Evolutionary conservation across 306 rosid species (phyloP), one percentile per base, ranked within the genome.

Genomic region (Canavalia ensiformis): DNA sequence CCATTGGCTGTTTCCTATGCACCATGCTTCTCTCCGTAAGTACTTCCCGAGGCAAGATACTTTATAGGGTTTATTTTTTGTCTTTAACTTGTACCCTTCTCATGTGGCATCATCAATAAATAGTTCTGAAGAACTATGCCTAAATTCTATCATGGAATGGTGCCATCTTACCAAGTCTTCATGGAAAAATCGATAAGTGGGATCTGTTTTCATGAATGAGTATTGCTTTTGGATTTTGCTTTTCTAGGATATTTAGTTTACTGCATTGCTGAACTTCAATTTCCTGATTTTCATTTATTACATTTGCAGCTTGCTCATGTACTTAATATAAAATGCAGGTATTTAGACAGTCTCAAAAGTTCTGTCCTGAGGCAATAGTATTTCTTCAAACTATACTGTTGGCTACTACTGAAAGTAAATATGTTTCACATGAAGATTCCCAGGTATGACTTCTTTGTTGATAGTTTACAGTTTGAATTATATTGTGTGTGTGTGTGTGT

Each of bases 21-120:
- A 89, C 97, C 7, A 86, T 93, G 90, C 94, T 95, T 86, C 96
- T 93, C 82, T 87, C 83, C 46, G 99, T 93, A 89, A 71, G 99
- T 88, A 78, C 69, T 49, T 81, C 12, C 28, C 49, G 13, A 6
- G 41, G 35, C 71, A 8, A 71, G 65, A 69, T 83, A 33, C 42
- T 57, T 64, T 8, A 49, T 62, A 47, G 47, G 35, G 30, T 58
- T 60, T 6, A 58, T 55, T 80, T n/a, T 58, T 60, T 6, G 54
- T 55, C 77, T n/a, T 1, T 35, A 55, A 13, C 44, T 50, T 33
- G 41, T 81, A 11, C 39, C 2, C 6, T 81, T 72, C 11, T 64
- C 37, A 33, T 81, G 30, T 57, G 66, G 13, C 10, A 11, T 76
- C 29, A 52, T 28, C 80, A 77, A 35, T 30, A 42, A 66, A 46